Evolutionary conservation across 1,139 yeast genomes (phyloP).

Genomic region (Suhomyces terraborum): DNA sequence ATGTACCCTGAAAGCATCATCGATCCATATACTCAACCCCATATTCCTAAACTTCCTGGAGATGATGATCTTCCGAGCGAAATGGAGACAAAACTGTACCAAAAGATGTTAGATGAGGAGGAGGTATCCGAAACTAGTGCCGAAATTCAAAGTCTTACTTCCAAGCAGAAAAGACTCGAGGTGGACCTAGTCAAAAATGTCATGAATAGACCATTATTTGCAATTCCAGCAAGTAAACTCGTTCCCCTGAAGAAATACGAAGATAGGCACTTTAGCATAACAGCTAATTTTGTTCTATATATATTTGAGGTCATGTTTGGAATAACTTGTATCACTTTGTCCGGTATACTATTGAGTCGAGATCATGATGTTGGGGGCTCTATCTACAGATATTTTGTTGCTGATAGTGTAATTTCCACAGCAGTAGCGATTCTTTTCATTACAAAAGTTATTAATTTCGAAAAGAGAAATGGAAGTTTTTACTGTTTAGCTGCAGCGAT

Average conservation of each 20-base stretch:
- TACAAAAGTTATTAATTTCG: conserved; percentile 40
- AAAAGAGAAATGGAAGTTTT: conserved; percentile 45
- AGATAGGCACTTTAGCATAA: conserved; percentile 25
- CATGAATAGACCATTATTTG: conserved; percentile 39
- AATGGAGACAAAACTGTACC: conserved; percentile 21
- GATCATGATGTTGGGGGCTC: conserved; percentile 29
- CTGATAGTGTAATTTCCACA: conserved; percentile 39
- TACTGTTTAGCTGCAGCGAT: conserved; percentile 41
- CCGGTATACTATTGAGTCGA: conserved; percentile 28
- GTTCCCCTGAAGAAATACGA: conserved; percentile 21
- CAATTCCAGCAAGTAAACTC: conserved; percentile 16
- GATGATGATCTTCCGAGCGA: conserved; percentile 26
- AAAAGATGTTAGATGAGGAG: conserved; percentile 2
- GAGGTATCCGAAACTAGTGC: conserved; percentile 2
- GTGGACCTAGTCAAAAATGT: conserved; percentile 35
- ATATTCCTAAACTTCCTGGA: conserved; percentile 6
- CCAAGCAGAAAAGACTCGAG: conserved; percentile 33
- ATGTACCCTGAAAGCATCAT: conserved; percentile 13
- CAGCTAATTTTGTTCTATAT: conserved; percentile 37
- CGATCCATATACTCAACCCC: conserved; percentile 9
- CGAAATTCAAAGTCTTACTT: conserved; percentile 22
- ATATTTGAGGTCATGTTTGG: conserved; percentile 38
- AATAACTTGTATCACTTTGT: conserved; percentile 34
- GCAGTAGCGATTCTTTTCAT: conserved; percentile 39
- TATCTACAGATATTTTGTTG: conserved; percentile 42